Base-by-base conservation (phyloP, 1,139 yeast genomes). In the Suhomyces panamericanus region DNA sequence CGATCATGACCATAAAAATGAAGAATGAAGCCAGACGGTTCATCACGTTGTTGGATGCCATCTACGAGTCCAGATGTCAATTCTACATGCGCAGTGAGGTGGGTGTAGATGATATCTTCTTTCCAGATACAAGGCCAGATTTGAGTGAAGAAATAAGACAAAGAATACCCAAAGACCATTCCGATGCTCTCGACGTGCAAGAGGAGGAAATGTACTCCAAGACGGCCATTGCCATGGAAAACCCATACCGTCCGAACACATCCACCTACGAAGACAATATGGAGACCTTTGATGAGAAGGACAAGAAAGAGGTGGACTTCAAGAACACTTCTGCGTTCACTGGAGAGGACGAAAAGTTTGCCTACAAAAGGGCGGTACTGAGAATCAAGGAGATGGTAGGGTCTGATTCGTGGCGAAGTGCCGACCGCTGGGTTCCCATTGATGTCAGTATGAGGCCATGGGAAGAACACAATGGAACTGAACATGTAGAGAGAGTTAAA, bases 301-400 rank as follows among this genome's bases (percentile, higher is more conserved):
- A 36, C 12, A 35, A 46, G 27, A 45, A 43, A 14, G 16, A 49
- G 47, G 10, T 52, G 9, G 73, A 80, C 54, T 81, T 73, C 55
- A 70, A 77, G 15, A 72, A 81, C 41, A 59, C 75, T 12, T 68
- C 70, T 15, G 83, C 83, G 3, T 85, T 85, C 54, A 85, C 89
- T 0, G 91, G 93, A 26, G 90, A 85, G 55, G 91, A 85, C 61
- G 91, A 85, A 58, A 77, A 76, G 62, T 85, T 85, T 66, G 90
- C 93, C 3, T 85, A 79, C 56, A 81, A 81, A 51, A 63, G 91
- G 51, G 90, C 91, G 0, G 84, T 84, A 1, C 81, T 84, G 58
- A 66, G 93, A 52, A 73, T 85, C 24, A 70, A 71, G 48, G 91
- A 85, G 55, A 85, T 85, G 89, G 78, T 82, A 0, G 74, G 74